Evolutionary conservation across 2,329 filamentous ascomycete species (phyloP), one percentile per base, ranked within the genome.

Genomic region (Pyrenophora teres): DNA sequence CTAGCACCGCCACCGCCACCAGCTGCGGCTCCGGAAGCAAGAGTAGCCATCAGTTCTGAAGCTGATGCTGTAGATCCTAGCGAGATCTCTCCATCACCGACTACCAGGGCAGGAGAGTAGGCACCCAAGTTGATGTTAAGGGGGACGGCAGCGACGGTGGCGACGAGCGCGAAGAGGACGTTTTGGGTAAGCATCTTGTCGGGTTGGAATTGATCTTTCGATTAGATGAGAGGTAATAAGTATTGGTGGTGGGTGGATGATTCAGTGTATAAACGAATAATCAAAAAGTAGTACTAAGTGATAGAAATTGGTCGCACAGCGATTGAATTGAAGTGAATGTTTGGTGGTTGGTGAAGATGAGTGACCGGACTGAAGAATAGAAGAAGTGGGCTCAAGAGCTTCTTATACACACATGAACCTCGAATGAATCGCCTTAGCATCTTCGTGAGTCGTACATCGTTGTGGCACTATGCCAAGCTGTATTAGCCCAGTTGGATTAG

Each of bases 91-190:
- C 78, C 78, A 74, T 81, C 78, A 78, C 78, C 78, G 71, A 81
- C 78, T 71, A 81, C 78, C 72, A 80, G 61, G 59, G 78, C 78
- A 42, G 78, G 78, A 37, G 78, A 81, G 64, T 80, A 81, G 27
- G 78, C 78, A 46, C 78, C 78, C 45, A 81, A 72, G 70, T 80
- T 80, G 76, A 81, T 80, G 74, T 80, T 81, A 43, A 81, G 76
- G 23, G 78, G 78, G 40, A 78, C 68, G 50, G 75, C 74, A 44
- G 68, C 62, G 60, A 74, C 67, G 52, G 68, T 60, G 52, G 69
- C 69, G 50, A 69, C 63, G 36, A 73, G 64, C 46, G 71, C 63
- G 37, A 74, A 52, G 59, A 75, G 61, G 44, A 74, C 55, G 59
- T 70, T 57, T 65, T 74, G 71, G 53, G 71, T 62, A 65, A 70